Evolutionary conservation across 1,139 yeast species (phyloP).

Genomic region (Geotrichum carabidarum): DNA sequence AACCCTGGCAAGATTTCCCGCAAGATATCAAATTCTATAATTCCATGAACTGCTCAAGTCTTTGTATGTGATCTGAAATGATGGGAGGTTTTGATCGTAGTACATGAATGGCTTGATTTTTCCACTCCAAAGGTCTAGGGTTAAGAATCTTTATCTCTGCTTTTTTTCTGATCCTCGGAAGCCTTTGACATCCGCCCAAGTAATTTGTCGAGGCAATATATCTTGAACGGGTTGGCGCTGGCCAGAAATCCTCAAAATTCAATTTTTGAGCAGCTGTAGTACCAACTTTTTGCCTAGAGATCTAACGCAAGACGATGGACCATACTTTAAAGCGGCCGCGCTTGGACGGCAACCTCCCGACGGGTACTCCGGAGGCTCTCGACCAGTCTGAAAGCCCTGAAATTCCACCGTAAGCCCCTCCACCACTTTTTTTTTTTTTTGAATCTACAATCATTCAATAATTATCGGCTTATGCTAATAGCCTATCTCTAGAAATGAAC

Average conservation of each 20-base stretch:
- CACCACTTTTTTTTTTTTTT: background rate
- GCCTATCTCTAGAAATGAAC: background rate
- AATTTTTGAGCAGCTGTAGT: too few species aligned
- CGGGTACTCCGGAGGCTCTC: background rate
- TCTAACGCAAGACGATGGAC: too few species aligned
- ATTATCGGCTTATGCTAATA: background rate
- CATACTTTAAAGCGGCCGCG: background rate
- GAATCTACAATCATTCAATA: background rate
- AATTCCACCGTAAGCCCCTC: background rate
- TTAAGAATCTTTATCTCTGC: background rate
- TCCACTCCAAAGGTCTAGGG: background rate
- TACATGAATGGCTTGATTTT: background rate
- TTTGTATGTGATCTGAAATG: too few species aligned
- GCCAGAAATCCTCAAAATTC: too few species aligned
- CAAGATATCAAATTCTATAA: background rate
- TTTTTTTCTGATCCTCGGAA: background rate
- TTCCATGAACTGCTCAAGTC: background rate
- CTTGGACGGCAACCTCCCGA: constrained; percentile 1
- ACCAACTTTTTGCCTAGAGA: too few species aligned
- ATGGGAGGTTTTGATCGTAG: too few species aligned
- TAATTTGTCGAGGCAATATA: background rate
- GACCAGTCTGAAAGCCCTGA: background rate
- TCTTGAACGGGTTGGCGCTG: background rate
- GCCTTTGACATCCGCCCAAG: background rate
- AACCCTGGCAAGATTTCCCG: too few species aligned